Conservation (phyloP, 208 protist species). For the Leishmania guyanensis region DNA sequence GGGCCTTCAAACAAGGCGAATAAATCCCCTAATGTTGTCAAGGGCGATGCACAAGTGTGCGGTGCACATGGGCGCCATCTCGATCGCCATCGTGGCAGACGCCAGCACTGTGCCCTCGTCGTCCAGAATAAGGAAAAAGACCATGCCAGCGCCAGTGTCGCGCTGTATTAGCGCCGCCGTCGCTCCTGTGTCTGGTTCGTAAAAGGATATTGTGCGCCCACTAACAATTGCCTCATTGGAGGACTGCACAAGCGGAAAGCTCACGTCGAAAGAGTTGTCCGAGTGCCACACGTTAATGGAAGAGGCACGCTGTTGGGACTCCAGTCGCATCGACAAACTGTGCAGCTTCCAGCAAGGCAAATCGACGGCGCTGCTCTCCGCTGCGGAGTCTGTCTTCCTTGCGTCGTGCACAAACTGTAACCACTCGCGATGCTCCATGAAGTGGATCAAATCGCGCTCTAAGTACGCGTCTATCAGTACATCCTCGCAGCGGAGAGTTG, state of each 20-base stretch:
- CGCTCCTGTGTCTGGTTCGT: constrained; percentile 12
- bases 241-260: constrained; percentile 18
- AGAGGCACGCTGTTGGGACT: constrained; percentile 26
- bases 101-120: constrained; percentile 30
- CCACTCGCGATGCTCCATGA: constrained; percentile 30
- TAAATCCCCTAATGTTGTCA: constrained; percentile 23
- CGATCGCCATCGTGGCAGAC: constrained; percentile 21
- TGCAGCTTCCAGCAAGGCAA: constrained; percentile 18
- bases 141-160: constrained; percentile 9
- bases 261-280: constrained; percentile 26
- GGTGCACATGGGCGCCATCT: neutral
- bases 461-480: constrained; percentile 27
- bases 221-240: constrained; percentile 25
- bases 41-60: constrained; percentile 22
- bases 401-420: constrained; percentile 3
- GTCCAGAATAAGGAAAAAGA: constrained; percentile 36
- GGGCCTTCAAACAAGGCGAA: constrained; percentile 17
- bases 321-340: constrained; percentile 31
- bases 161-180: constrained; percentile 17
- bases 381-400: neutral
- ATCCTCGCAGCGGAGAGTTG: constrained; percentile 23
- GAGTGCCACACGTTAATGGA: constrained; percentile 36
- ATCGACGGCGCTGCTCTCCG: neutral
- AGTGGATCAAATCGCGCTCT: constrained; percentile 30
- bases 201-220: constrained; percentile 29